Conservation (phyloP, 768 basidiomycete genomes). For the Russula ochroleuca region DNA sequence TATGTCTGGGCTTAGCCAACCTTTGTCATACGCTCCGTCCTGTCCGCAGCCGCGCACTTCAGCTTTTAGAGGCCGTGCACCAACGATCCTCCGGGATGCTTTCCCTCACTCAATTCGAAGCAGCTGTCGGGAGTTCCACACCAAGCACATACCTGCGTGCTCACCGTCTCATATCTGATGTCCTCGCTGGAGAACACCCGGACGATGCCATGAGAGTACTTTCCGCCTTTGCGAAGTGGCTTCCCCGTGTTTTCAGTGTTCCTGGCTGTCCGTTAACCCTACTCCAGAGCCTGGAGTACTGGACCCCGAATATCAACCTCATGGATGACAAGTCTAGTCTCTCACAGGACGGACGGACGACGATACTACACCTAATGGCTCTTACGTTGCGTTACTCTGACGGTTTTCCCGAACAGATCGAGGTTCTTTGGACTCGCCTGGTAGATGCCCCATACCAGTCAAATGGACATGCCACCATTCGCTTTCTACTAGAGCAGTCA, state of each 20-base stretch:
- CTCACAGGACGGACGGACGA: conserved; percentile 55
- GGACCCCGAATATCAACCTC: conserved; percentile 75
- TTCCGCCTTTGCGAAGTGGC: conserved; percentile 63
- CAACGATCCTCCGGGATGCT: conserved; percentile 62
- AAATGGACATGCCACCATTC: conserved; percentile 74
- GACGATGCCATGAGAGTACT: conserved; percentile 61
- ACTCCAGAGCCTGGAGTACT: conserved; percentile 76
- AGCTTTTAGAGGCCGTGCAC: conserved; percentile 69
- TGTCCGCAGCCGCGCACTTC: conserved; percentile 72
- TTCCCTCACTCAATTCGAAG: conserved; percentile 67
- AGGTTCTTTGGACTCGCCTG: conserved; percentile 72
- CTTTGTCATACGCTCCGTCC: conserved; percentile 64
- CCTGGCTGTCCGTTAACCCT: conserved; percentile 55
- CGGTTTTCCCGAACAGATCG: conserved; percentile 73
- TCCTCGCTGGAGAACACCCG: conserved; percentile 74
- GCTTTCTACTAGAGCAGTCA: conserved; percentile 84
- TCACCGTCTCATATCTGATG: conserved; percentile 70
- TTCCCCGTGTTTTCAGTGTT: conserved; percentile 57
- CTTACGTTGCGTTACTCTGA: conserved; percentile 73
- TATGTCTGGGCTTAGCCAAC: conserved; percentile 78
- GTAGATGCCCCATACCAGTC: conserved; percentile 65
- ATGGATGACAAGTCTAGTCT: conserved; percentile 55
- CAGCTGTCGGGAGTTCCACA: conserved; percentile 64
- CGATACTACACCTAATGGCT: conserved; percentile 78
- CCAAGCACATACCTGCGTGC: conserved; percentile 77